A percentile compares a stretch with the other conserved stretches of the same genome.
phyloP scores from a whole-genome alignment of 2,329 filamentous ascomycete species.

The Paecilomyces variotii region DNA sequence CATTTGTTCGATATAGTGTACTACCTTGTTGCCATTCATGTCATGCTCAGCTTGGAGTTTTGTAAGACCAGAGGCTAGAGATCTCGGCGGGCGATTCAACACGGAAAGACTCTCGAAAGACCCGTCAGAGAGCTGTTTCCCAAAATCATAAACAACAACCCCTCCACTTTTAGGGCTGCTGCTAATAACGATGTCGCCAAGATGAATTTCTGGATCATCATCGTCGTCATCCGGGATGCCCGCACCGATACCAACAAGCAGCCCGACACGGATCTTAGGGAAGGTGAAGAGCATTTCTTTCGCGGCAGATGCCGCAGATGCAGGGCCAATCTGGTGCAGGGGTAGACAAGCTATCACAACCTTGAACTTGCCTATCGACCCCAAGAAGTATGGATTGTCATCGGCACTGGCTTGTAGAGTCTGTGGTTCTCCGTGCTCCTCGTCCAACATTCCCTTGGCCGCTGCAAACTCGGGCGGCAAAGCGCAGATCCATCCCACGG shows the following conservation, averaged over 20 bases:
- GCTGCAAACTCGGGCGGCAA: slow-evolving; percentile 30
- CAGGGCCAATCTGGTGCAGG: slow-evolving; percentile 20
- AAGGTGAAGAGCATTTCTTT: slow-evolving; percentile 22
- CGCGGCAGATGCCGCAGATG: slow-evolving; percentile 24
- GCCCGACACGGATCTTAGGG: slow-evolving; percentile 23
- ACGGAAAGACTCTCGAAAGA: too few relatives aligned
- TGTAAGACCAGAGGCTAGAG: too few relatives aligned
- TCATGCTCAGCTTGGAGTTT: too few relatives aligned
- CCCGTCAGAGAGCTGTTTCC: too few relatives aligned
- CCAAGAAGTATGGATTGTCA: slow-evolving; percentile 22
- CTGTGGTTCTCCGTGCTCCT: slow-evolving; percentile 20
- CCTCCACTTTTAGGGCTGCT: too few relatives aligned
- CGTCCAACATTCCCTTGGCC: slow-evolving; percentile 33
- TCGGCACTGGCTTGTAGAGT: slow-evolving; percentile 11
- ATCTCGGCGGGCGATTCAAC: too few relatives aligned
- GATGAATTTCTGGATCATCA: slow-evolving; percentile 24
- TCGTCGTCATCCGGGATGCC: slow-evolving; percentile 15
- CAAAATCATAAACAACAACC: too few relatives aligned
- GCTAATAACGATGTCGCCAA: slow-evolving; percentile 27
- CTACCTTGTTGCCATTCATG: too few relatives aligned
- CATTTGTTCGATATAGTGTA: too few relatives aligned
- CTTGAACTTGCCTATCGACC: slow-evolving; percentile 20
- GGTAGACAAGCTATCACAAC: slow-evolving; percentile 24
- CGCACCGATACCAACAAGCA: slow-evolving; percentile 41
- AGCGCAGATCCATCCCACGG: slow-evolving; percentile 41